phyloP scores from a whole-genome alignment of 345 rosid species.

The Stellera chamaejasme region DNA sequence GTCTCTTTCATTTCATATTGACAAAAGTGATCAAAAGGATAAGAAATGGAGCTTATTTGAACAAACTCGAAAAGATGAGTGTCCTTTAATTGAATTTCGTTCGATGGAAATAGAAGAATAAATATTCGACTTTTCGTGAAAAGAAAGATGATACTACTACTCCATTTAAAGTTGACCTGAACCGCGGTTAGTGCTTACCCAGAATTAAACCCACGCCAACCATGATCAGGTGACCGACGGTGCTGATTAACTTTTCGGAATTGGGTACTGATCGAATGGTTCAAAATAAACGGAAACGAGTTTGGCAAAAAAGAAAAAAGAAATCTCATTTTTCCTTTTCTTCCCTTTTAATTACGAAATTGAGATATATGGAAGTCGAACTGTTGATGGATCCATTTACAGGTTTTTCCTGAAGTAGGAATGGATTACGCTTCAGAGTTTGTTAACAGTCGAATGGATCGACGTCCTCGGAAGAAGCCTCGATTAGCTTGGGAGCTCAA shows the following conservation, averaged over 20 bases:
- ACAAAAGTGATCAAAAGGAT: no score
- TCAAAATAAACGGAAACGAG: background rate
- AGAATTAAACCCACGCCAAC: no score
- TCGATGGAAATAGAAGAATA: no score
- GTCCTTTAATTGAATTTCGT: no score
- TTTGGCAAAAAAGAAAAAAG: background rate
- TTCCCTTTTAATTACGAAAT: background rate
- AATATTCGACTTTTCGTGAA: no score
- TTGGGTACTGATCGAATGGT: background rate
- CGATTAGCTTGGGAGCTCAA: conserved; percentile 52
- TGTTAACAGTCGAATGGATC: conserved; percentile 44
- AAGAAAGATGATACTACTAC: no score
- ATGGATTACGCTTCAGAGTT: conserved; percentile 46
- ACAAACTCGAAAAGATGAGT: no score
- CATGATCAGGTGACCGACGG: no score
- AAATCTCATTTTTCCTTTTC: background rate
- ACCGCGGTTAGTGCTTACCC: background rate
- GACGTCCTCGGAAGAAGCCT: conserved; percentile 57
- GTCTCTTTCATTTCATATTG: no score
- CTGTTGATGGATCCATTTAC: conserved; percentile 8
- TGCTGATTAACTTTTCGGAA: background rate
- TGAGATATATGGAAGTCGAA: conserved; percentile 1
- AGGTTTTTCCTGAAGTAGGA: conserved; percentile 23
- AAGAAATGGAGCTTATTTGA: no score
- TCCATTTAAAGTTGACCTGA: background rate